phyloP scores from a whole-genome alignment of 2,329 filamentous ascomycete genomes.

The Exophiala sp. region DNA sequence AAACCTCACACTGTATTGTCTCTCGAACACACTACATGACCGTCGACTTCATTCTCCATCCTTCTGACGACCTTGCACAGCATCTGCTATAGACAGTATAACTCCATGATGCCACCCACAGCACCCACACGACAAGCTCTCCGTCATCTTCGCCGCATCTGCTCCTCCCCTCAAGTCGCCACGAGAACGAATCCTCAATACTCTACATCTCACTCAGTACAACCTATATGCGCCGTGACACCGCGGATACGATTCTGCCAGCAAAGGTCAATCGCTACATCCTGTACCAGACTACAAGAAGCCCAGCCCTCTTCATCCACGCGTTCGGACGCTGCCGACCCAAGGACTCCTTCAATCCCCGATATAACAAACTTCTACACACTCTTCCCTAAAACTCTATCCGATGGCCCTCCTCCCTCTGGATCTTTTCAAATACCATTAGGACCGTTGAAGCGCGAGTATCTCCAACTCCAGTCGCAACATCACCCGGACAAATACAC shows the following conservation, averaged over 20 bases:
- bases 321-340: background rate
- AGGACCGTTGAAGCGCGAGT: constrained; percentile 72
- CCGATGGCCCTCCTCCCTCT: constrained; percentile 70
- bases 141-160: constrained; percentile 19
- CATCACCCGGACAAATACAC: constrained; percentile 51
- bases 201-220: background rate
- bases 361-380: constrained; percentile 66
- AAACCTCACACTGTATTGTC: background rate
- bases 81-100: background rate
- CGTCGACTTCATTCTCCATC: background rate
- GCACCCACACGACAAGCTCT: constrained; percentile 19
- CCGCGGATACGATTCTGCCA: too few species aligned
- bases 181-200: background rate
- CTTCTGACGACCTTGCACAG: too few species aligned
- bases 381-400: constrained; percentile 79
- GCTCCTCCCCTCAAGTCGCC: constrained; percentile 1
- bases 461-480: constrained; percentile 71
- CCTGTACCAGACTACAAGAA: background rate
- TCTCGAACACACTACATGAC: background rate
- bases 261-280: too few species aligned
- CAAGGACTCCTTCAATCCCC: constrained; percentile 1
- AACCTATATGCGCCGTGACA: background rate
- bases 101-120: constrained; percentile 7
- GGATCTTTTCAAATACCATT: constrained; percentile 74
- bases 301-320: background rate